Conservation (phyloP, 2,329 filamentous ascomycete genomes). For the Cladosporium sphaerospermum region DNA sequence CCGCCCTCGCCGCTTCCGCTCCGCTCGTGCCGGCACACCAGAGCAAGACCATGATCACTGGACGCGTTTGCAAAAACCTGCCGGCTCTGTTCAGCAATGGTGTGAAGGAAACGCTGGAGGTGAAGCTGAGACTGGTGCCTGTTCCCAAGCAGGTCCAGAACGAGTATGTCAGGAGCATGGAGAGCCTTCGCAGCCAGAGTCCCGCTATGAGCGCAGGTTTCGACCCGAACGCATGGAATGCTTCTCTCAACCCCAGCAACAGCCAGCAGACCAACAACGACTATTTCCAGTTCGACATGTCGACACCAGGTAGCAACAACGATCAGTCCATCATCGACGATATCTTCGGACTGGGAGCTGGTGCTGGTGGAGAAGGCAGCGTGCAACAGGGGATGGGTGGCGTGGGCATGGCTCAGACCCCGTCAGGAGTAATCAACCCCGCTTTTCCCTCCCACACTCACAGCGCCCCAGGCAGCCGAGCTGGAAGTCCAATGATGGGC, state of each 20-base stretch:
- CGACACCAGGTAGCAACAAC: conserved; percentile 15
- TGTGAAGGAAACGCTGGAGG: conserved; percentile 81
- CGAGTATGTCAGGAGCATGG: conserved; percentile 56
- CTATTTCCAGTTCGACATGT: conserved; percentile 24
- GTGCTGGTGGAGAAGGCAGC: conserved; percentile 16
- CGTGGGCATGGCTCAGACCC: conserved; percentile 28
- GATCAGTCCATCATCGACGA: conserved; percentile 24
- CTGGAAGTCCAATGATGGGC: conserved; percentile 40
- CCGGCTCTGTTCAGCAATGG: conserved; percentile 79
- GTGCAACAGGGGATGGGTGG: conserved; percentile 18
- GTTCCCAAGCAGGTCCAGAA: conserved; percentile 60
- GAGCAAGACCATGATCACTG: conserved; percentile 71
- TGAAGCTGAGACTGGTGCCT: conserved; percentile 79
- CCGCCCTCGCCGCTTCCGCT: conserved; percentile 62
- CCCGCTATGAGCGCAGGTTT: conserved; percentile 53
- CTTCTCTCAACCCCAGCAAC: conserved; percentile 54
- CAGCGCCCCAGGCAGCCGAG: conserved; percentile 35
- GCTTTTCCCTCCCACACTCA: conserved; percentile 28
- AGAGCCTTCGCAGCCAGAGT: conserved; percentile 54
- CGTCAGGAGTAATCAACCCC: conserved; percentile 28
- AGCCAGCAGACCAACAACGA: conserved; percentile 33
- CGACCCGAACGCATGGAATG: conserved; percentile 71
- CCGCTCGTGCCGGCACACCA: conserved; percentile 43
- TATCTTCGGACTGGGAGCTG: conserved; percentile 25
- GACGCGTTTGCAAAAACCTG: conserved; percentile 80